Base-by-base conservation (phyloP, 192 early-diverging fungal genomes). In the Coemansia sp. region DNA sequence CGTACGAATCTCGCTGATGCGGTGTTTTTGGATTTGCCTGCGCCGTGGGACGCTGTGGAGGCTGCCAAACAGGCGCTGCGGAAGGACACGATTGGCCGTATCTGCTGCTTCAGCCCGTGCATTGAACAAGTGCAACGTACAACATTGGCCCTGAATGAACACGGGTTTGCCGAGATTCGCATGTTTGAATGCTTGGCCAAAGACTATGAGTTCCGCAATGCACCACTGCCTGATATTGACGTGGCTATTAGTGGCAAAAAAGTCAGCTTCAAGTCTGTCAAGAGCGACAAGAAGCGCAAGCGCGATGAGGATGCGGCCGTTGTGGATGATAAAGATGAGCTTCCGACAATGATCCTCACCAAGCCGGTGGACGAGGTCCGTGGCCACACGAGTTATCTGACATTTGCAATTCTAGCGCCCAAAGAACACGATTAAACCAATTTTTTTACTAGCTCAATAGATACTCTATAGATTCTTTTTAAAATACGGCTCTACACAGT, bases 181-280 rank as follows among this genome's bases (percentile, higher is more conserved):
- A 97, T 98, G 96, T 95, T 85, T 65, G 96, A 98, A 67, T 91
- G 89, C n/a, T 81, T 98, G 53, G 82, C 87, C n/a, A 86, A 91
- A 27, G 82, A 87, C 57, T 85, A 95, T 64, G 88, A 94, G 13
- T 79, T 93, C 11, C 74, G 86, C 5, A 82, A 82, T 1, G 78
- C 88, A 20, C 82, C 79, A 3, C 74, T 88, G 26, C 82, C 87
- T 18, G 84, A 88, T 2, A 84, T 95, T 20, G 84, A 85, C 5
- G 78, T 87, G 63, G 89, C 88, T 0, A 86, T 87, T 48, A 67
- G 32, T n/a, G 79, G 79, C 1, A 47, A 62, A 35, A 77, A 74
- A 58, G 39, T 70, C 20, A 77, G 65, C 49, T 82, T 71, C 57
- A 73, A 60, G 49, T 37, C 47, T 11, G n/a, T 60, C 26, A 61